Conservation (phyloP, 2,329 filamentous ascomycete genomes). For the Ceratocystis papillata region DNA sequence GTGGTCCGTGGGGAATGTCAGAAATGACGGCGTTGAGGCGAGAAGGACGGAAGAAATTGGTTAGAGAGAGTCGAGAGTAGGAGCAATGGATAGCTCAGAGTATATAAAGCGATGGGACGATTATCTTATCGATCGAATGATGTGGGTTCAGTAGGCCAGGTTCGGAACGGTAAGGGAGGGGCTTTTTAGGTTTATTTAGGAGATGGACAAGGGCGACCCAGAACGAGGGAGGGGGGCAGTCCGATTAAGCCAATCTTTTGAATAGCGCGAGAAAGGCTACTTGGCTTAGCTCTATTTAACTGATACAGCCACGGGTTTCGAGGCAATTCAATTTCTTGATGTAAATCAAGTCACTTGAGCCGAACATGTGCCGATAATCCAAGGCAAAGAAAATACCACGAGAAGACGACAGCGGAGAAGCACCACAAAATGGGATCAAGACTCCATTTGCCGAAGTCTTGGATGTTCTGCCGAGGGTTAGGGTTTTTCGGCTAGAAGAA, state of each 20-base stretch:
- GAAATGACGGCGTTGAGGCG: neutral
- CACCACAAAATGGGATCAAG: neutral
- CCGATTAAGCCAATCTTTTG: neutral
- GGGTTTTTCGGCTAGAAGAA: slow-evolving; percentile 12
- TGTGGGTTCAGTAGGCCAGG: neutral
- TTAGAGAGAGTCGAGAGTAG: neutral
- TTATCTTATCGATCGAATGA: slow-evolving; percentile 7
- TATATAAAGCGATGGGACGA: neutral
- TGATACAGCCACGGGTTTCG: neutral
- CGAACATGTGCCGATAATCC: slow-evolving; percentile 1
- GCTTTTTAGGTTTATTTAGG: neutral
- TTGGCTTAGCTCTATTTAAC: neutral
- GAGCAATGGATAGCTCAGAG: neutral
- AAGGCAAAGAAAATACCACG: slow-evolving; percentile 8
- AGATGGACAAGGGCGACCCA: neutral
- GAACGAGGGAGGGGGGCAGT: neutral
- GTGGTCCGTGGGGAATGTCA: neutral
- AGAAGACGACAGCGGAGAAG: neutral
- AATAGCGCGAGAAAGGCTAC: neutral
- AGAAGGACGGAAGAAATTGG: neutral
- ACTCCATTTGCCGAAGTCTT: neutral
- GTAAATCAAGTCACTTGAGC: neutral
- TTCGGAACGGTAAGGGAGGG: neutral
- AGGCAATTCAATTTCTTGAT: neutral
- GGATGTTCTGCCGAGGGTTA: neutral